Conservation (phyloP, 1,284 basidiomycete genomes). For the Ceratobasidium sp. region DNA sequence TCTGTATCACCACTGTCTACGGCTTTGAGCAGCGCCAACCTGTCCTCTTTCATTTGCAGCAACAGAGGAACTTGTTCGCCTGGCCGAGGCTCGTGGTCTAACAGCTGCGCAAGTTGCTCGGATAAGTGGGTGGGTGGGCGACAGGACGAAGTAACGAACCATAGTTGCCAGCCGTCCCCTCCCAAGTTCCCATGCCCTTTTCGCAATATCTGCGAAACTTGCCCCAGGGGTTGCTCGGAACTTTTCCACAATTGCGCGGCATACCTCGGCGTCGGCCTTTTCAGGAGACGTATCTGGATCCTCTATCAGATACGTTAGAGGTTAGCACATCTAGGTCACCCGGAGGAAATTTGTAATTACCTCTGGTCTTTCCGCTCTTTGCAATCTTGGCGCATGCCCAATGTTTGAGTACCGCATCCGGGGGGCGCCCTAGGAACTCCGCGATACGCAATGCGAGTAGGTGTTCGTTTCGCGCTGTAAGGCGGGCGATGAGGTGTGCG, state of each 20-base stretch:
- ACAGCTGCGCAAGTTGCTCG: constrained; percentile 59
- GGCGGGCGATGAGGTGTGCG: constrained; percentile 77
- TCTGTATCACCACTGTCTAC: constrained; percentile 96
- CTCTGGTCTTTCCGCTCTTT: constrained; percentile 31
- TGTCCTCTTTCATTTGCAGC: constrained; percentile 93
- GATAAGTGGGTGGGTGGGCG: background rate
- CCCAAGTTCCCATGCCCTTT: constrained; percentile 92
- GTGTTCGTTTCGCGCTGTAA: constrained; percentile 89
- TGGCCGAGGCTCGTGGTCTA: constrained; percentile 88
- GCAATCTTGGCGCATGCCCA: constrained; percentile 95
- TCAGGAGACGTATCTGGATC: constrained; percentile 56
- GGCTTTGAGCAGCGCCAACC: constrained; percentile 85
- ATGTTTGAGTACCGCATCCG: constrained; percentile 88
- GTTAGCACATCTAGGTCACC: background rate
- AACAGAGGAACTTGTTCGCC: constrained; percentile 94
- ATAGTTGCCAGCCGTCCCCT: constrained; percentile 85
- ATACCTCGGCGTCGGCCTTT: constrained; percentile 78
- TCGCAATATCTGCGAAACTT: constrained; percentile 94
- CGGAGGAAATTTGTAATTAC: constrained; percentile 31
- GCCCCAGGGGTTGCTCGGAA: constrained; percentile 72
- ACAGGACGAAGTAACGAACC: constrained; percentile 54
- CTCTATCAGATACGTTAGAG: constrained; percentile 43
- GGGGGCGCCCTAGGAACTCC: constrained; percentile 78
- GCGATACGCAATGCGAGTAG: constrained; percentile 93
- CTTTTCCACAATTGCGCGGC: constrained; percentile 84